A percentile compares a stretch with the other conserved stretches of the same genome.
These are phyloP conservation scores for Schizothecium vesticola DNA, from an alignment of 495 filamentous ascomycete genomes.

Conservation along the genomic window DNA sequence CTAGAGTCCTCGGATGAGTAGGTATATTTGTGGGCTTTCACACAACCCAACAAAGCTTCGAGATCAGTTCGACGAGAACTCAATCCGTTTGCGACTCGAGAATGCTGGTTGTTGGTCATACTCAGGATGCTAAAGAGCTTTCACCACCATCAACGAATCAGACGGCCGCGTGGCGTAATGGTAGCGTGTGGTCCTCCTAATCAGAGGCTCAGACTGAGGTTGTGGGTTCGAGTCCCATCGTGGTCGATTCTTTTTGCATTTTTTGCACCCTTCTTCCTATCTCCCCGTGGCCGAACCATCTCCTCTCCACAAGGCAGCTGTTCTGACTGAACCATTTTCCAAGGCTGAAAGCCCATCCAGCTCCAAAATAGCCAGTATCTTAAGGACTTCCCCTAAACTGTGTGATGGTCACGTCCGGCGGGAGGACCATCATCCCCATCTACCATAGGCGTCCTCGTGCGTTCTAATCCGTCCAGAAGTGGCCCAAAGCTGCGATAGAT, in stretches of 20 bases:
- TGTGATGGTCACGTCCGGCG: too few species aligned
- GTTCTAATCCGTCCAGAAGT: too few species aligned
- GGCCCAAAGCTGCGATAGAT: too few species aligned
- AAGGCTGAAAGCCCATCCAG: background rate
- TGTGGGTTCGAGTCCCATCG: constrained; percentile 12
- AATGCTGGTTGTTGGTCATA: background rate
- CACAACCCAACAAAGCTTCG: too few species aligned
- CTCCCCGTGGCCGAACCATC: background rate
- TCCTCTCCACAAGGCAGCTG: background rate
- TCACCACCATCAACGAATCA: background rate
- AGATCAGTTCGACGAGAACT: too few species aligned
- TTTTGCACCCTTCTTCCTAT: background rate
- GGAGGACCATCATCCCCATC: too few species aligned
- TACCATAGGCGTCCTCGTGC: too few species aligned
- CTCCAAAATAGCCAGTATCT: too few species aligned
- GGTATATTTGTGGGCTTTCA: background rate
- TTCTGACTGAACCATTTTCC: background rate
- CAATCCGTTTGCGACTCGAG: too few species aligned
- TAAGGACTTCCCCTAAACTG: too few species aligned
- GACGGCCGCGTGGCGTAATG: constrained; percentile 6
- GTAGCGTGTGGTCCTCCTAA: constrained; percentile 8
- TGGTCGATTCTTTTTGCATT: background rate
- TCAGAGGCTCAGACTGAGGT: constrained; percentile 2
- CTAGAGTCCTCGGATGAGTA: background rate
- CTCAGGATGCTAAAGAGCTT: background rate